These are phyloP conservation scores for Pseudozyma sp. DNA, from an alignment of 1,284 basidiomycete species.

Conservation along the genomic window DNA sequence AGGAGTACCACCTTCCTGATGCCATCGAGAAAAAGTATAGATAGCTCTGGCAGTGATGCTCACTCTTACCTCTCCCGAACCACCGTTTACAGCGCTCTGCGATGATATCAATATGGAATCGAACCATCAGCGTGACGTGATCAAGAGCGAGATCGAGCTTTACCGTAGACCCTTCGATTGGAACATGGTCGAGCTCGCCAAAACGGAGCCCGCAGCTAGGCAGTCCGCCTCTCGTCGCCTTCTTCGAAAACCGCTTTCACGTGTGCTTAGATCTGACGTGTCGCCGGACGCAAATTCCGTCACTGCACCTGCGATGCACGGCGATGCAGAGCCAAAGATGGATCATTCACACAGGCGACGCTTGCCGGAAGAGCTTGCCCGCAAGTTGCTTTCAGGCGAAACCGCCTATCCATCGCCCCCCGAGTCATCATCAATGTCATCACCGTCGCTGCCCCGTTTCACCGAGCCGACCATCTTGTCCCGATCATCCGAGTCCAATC, in stretches of 20 bases:
- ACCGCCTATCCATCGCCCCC: conserved; percentile 3
- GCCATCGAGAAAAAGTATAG: too few relatives aligned
- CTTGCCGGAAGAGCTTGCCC: conserved; percentile 22
- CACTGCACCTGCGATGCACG: neutral
- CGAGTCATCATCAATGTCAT: neutral
- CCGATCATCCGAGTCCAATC: conserved; percentile 3
- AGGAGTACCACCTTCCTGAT: neutral
- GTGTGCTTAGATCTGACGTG: conserved; percentile 11
- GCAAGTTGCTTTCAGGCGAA: conserved; percentile 15
- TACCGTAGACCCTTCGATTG: conserved; percentile 27
- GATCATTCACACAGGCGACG: conserved; percentile 1
- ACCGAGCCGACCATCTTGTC: conserved; percentile 2
- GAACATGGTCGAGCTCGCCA: neutral
- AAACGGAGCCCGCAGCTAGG: neutral
- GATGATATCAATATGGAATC: conserved; percentile 33
- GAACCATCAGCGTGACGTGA: conserved; percentile 26
- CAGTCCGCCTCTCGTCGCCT: neutral
- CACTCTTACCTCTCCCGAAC: neutral
- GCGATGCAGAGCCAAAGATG: neutral
- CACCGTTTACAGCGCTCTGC: conserved; percentile 1
- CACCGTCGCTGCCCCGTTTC: neutral
- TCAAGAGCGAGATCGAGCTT: conserved; percentile 24
- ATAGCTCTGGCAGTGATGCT: neutral
- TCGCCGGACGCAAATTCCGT: conserved; percentile 12
- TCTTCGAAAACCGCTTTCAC: neutral